Evolutionary conservation across 2,329 filamentous ascomycete species (phyloP), one percentile per base, ranked within the genome.

Genomic region (Mycosphaerelloides madeirae): DNA sequence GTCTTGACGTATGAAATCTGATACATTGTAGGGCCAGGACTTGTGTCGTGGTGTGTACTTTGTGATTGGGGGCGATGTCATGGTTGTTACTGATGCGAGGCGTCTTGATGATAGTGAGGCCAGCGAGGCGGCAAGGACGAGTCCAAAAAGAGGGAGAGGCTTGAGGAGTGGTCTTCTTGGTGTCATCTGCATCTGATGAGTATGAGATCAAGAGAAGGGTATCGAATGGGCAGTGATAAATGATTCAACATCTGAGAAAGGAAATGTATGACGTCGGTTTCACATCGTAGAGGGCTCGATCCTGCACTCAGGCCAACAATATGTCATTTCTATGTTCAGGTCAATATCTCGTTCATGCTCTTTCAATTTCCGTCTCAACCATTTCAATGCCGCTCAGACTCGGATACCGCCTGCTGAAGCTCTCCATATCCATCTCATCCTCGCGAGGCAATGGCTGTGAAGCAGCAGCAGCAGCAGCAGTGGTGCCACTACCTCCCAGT

Each of bases 381-480:
- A 91, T 86, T 70, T 96, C 90, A 56, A 97, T 79, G 8, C 87
- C 79, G 43, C 83, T 84, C 46, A 97, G 71, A 62, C 85, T 94
- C 1, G 91, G 91, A 66, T 89, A 96, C 46, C 88, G 75, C 67
- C 89, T 89, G 48, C 83, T 84, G 63, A 97, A 96, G 29, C 49
- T 52, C 13, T 54, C 53, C n/a, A 53, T 16, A 29, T 55, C 50
- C 13, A 53, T 46, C 18, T 41, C 34, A 12, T 20, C 33, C 3
- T 29, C 38, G 8, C 33, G 33, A 15, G 15, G 9, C 22, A 25
- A 25, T 25, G 22, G 22, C 9, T 25, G 22, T 9, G 22, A 25
- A 5, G 31, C 19, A 5, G 18, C 28, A 16, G 18, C 12, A 5
- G 31, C 19, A 5, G 18, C 28, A 16, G 18, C 12, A 14, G 43